Evolutionary conservation across 2,329 filamentous ascomycete genomes (phyloP).

Genomic region (Calonectria hongkongensis): DNA sequence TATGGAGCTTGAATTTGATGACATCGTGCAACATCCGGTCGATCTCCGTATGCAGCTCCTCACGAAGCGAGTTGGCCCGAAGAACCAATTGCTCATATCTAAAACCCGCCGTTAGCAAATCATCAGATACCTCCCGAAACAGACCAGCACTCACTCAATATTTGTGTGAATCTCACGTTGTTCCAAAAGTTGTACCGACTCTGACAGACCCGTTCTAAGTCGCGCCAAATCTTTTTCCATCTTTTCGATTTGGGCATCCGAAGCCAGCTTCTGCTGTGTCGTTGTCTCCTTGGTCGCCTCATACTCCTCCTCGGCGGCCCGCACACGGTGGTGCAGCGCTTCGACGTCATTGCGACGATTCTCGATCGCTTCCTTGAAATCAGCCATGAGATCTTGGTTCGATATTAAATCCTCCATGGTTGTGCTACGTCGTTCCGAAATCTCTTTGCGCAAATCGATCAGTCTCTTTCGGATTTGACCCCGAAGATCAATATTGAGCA

Average conservation of each 20-base stretch:
- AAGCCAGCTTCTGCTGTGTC: conserved; percentile 89
- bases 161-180: conserved; percentile 97
- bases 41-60: conserved; percentile 97
- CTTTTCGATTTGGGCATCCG: conserved; percentile 96
- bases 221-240: conserved; percentile 99
- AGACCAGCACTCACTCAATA: conserved; percentile 82
- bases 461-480: conserved; percentile 88
- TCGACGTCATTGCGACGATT: conserved; percentile 96
- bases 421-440: conserved; percentile 89
- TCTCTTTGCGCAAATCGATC: conserved; percentile 86
- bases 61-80: conserved; percentile 87
- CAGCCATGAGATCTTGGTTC: conserved; percentile 93
- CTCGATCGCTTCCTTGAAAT: conserved; percentile 96
- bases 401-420: conserved; percentile 95
- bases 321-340: conserved; percentile 89
- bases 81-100: conserved; percentile 96
- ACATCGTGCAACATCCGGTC: conserved; percentile 97
- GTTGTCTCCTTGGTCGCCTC: conserved; percentile 93
- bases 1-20: conserved; percentile 98
- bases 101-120: conserved; percentile 35
- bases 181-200: conserved; percentile 93
- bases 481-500: conserved; percentile 91
- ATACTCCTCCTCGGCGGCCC: conserved; percentile 93
- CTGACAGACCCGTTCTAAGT: conserved; percentile 88
- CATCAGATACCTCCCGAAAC: neutral